Evolutionary conservation across 2,329 filamentous ascomycete genomes (phyloP).

Genomic region (Hymenoscyphus fraxineus): DNA sequence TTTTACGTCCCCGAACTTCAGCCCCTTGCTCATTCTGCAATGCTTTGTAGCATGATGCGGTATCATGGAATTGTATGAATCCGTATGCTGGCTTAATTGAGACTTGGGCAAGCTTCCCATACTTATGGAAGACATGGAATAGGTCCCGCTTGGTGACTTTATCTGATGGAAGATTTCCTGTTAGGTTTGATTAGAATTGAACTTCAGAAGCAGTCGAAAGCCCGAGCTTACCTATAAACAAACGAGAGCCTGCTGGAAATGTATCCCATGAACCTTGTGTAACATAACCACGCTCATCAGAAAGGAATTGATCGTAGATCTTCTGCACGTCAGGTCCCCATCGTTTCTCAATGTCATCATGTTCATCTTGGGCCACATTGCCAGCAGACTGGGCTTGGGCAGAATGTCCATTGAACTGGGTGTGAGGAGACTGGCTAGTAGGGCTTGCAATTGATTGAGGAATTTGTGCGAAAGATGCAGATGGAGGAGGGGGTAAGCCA

Average conservation of each 20-base stretch:
- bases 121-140: constrained; percentile 83
- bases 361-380: constrained; percentile 26
- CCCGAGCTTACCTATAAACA: constrained; percentile 69
- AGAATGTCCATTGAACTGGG: constrained; percentile 21
- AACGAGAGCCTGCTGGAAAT: constrained; percentile 71
- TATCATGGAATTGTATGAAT: constrained; percentile 88
- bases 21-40: constrained; percentile 75
- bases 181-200: constrained; percentile 32
- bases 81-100: constrained; percentile 96
- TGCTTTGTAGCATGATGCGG: constrained; percentile 69
- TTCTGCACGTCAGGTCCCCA: constrained; percentile 54
- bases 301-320: constrained; percentile 68
- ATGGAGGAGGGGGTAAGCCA: constrained; percentile 35
- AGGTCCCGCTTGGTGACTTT: constrained; percentile 91
- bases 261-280: constrained; percentile 77
- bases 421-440: constrained; percentile 24
- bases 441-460: constrained; percentile 23
- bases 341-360: constrained; percentile 32
- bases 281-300: constrained; percentile 71
- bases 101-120: constrained; percentile 86
- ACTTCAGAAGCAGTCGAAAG: neutral
- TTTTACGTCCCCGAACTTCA: constrained; percentile 82
- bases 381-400: constrained; percentile 19
- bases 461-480: constrained; percentile 30
- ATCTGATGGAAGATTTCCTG: constrained; percentile 88